Evolutionary conservation across 306 rosid species (phyloP).

Genomic region (Gillenia trifoliata): DNA sequence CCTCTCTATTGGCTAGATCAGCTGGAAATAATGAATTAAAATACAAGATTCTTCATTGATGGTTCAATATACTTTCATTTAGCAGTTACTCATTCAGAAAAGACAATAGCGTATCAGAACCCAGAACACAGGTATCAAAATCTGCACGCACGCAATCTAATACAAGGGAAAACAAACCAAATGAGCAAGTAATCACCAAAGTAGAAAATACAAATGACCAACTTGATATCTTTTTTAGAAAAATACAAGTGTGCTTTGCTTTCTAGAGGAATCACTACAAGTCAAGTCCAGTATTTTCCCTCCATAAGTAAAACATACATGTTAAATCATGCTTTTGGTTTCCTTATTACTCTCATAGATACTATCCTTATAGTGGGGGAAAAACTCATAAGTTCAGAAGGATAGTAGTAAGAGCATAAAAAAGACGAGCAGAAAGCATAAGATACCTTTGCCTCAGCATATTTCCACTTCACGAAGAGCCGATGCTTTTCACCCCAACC

Average conservation of each 20-base stretch:
- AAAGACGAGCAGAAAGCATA: not conserved
- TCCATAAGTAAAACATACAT: not conserved
- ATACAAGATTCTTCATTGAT: not conserved
- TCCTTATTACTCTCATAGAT: not conserved
- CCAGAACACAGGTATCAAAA: not conserved
- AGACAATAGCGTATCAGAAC: not conserved
- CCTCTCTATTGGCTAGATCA: not conserved
- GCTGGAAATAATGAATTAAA: not conserved
- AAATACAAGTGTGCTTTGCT: not conserved
- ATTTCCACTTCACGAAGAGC: conserved; percentile 84
- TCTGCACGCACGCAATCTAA: not conserved
- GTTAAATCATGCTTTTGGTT: not conserved
- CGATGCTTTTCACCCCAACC: conserved; percentile 98
- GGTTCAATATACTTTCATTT: not conserved
- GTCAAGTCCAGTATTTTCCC: not conserved
- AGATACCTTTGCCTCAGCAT: conserved; percentile 79
- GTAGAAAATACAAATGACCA: not conserved
- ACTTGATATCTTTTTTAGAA: not conserved
- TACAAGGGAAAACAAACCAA: not conserved
- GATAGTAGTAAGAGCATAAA: not conserved
- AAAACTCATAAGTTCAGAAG: not conserved
- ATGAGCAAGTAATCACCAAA: not conserved
- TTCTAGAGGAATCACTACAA: not conserved
- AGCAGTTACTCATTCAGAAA: not conserved
- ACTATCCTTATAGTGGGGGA: not conserved